Percentiles rank a stretch among this genome's conserved stretches.
phyloP scores from a whole-genome alignment of 306 rosid genomes.

The Vicia villosa region DNA sequence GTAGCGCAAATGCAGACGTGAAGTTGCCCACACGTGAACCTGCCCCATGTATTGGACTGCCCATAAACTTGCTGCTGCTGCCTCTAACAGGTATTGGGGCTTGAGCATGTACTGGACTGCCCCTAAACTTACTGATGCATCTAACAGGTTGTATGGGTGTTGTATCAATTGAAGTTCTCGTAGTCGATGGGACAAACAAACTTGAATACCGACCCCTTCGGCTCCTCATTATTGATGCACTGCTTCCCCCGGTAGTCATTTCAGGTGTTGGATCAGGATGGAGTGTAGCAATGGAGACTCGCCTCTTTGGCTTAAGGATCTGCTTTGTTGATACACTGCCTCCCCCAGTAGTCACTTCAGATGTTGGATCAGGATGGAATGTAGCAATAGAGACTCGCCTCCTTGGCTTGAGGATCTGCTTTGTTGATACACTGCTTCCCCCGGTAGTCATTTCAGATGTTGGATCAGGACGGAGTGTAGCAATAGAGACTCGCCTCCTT shows the following conservation, averaged over 20 bases:
- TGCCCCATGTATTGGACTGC: no score
- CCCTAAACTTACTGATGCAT: constrained; percentile 84
- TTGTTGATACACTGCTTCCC: constrained; percentile 40
- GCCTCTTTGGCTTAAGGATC: constrained; percentile 75
- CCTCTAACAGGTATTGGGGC: constrained; percentile 14
- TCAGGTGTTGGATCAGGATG: constrained; percentile 59
- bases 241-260: constrained; percentile 36
- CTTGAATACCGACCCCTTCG: constrained; percentile 67
- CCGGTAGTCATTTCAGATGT: constrained; percentile 47
- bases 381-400: constrained; percentile 87
- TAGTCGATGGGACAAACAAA: constrained; percentile 74
- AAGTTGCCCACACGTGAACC: no score
- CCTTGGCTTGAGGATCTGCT: constrained; percentile 69
- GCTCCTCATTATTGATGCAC: constrained; percentile 47
- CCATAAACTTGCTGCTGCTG: no score
- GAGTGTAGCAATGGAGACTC: constrained; percentile 80
- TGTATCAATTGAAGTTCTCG: constrained; percentile 54
- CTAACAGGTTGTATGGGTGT: constrained; percentile 64
- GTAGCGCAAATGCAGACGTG: no score
- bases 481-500: constrained; percentile 82
- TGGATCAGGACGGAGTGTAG: constrained; percentile 64
- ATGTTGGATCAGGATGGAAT: constrained; percentile 55
- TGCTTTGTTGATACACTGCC: constrained; percentile 47
- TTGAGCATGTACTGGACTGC: constrained; percentile 66
- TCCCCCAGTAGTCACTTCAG: constrained; percentile 43